A percentile compares a stretch with the other conserved stretches of the same genome.
These are phyloP conservation scores for Huntiella abstrusa DNA, from an alignment of 2,329 filamentous ascomycete genomes.

Conservation along the genomic window DNA sequence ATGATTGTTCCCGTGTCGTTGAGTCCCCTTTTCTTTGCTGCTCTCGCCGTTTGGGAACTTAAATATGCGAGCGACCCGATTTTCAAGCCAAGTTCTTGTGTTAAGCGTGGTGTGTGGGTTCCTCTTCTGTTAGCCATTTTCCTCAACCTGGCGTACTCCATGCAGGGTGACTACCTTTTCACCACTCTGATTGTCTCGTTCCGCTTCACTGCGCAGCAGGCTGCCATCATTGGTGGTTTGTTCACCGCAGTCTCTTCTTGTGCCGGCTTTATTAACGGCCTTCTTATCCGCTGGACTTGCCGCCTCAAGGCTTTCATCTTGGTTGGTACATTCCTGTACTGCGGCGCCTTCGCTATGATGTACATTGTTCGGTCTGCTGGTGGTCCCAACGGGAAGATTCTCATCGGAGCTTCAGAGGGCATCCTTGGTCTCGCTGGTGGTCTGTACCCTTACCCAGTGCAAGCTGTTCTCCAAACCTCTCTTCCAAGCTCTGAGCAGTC, in stretches of 20 bases:
- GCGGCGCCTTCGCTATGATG: constrained; percentile 44
- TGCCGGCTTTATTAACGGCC: constrained; percentile 34
- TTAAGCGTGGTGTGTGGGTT: constrained; percentile 43
- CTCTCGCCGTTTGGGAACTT: constrained; percentile 29
- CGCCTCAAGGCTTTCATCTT: constrained; percentile 46
- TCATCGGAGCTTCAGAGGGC: constrained; percentile 25
- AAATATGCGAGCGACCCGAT: constrained; percentile 31
- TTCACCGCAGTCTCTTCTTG: constrained; percentile 40
- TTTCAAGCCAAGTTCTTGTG: constrained; percentile 16
- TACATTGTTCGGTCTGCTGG: constrained; percentile 41
- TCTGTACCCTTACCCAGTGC: constrained; percentile 35
- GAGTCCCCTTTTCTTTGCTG: constrained; percentile 27
- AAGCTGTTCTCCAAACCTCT: constrained; percentile 25
- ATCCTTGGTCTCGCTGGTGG: constrained; percentile 44
- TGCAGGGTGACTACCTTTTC: constrained; percentile 47
- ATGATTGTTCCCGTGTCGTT: constrained; percentile 26
- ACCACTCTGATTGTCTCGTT: constrained; percentile 43
- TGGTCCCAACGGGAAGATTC: constrained; percentile 19
- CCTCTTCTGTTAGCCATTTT: constrained; percentile 38
- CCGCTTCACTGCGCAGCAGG: constrained; percentile 33
- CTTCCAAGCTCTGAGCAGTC: constrained; percentile 35
- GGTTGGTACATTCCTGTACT: constrained; percentile 37
- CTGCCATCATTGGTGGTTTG: constrained; percentile 39
- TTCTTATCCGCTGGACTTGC: constrained; percentile 36
- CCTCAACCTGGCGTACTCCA: constrained; percentile 39